A percentile compares a stretch with the other conserved stretches of the same genome.
phyloP scores from a whole-genome alignment of 345 rosid species.

The Aegle marmelos region DNA sequence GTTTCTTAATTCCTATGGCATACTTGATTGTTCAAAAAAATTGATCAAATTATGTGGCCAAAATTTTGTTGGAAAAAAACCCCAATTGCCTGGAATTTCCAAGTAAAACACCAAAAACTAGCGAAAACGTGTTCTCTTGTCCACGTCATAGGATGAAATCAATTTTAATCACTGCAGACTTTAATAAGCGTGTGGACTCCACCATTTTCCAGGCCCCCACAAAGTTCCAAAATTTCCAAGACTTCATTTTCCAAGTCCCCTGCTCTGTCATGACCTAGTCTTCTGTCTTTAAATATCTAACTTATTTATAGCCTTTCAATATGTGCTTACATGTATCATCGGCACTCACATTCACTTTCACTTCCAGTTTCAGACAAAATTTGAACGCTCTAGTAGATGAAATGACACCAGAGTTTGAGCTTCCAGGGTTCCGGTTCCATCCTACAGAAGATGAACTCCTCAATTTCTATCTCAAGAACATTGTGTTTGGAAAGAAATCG shows the following conservation, averaged over 20 bases:
- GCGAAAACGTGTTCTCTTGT: slow-evolving; percentile 15
- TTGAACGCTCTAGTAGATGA: slow-evolving; percentile 5
- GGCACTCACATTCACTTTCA: not conserved
- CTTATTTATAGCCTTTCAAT: slow-evolving; percentile 17
- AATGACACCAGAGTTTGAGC: slow-evolving; percentile 39
- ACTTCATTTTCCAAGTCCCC: not conserved
- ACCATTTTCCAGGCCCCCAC: not conserved
- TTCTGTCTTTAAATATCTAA: not conserved
- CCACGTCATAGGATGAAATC: not conserved
- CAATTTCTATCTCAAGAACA: slow-evolving; percentile 76
- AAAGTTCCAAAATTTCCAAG: not conserved
- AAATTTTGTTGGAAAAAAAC: slow-evolving; percentile 10
- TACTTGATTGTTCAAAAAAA: too few species aligned
- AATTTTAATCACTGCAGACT: slow-evolving; percentile 14
- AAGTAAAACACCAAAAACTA: slow-evolving; percentile 29
- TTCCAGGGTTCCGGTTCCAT: slow-evolving; percentile 94
- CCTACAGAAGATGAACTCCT: slow-evolving; percentile 94
- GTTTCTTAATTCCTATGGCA: too few species aligned
- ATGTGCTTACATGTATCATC: not conserved
- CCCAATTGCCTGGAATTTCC: slow-evolving; percentile 26
- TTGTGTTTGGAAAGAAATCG: slow-evolving; percentile 44
- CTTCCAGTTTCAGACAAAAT: not conserved
- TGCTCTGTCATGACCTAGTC: slow-evolving; percentile 15
- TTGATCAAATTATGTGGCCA: slow-evolving; percentile 16
- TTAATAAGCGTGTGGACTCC: slow-evolving; percentile 53